Base-by-base conservation (phyloP, 305 asterid species). In the Fraxinus xanthoxyloides region DNA sequence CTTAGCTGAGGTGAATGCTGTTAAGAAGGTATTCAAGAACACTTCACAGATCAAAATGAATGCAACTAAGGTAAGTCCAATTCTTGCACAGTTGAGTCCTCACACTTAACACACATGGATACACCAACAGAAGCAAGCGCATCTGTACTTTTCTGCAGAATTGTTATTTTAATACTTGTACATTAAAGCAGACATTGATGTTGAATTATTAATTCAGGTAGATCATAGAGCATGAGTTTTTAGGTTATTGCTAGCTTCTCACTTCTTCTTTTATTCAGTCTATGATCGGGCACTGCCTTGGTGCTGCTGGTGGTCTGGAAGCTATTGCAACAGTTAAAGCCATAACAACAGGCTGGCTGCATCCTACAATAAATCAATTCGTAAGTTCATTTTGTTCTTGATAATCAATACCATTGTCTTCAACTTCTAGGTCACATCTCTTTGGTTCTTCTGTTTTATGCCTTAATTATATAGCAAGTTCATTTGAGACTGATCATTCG, bases 271-370 rank as follows among this genome's bases (percentile, higher is more conserved):
- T 78, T 79, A 19, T 81, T 30, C 94, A 96, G 99, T 96, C 98
- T 54, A 93, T 96, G 98, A 94, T 96, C 35, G 99, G 99, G 48
- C 99, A 96, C 83, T 94, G 98, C 87, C 94, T 96, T 46, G 99
- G 98, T 69, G 98, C 99, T 85, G 97, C 97, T 77, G 98, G 99
- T 75, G 99, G 98, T 43, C 79, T 96, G 87, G 98, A 96, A 89
- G 98, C 99, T 77, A 94, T 96, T 86, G 99, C 98, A 80, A 91
- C 98, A 19, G 88, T 96, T 73, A 96, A 94, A 91, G 98, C 98
- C 82, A 92, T 96, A 73, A 92, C 89, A 69, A 90, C 98, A 2
- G 99, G 98, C 87, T 96, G 99, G 99, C 89, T 96, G 76, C 99
- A 96, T 86, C 99, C 99, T 54, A 85, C 98, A 63, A 93, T 94